Evolutionary conservation across 768 basidiomycete species (phyloP).

Genomic region (Lactifluus volemus): DNA sequence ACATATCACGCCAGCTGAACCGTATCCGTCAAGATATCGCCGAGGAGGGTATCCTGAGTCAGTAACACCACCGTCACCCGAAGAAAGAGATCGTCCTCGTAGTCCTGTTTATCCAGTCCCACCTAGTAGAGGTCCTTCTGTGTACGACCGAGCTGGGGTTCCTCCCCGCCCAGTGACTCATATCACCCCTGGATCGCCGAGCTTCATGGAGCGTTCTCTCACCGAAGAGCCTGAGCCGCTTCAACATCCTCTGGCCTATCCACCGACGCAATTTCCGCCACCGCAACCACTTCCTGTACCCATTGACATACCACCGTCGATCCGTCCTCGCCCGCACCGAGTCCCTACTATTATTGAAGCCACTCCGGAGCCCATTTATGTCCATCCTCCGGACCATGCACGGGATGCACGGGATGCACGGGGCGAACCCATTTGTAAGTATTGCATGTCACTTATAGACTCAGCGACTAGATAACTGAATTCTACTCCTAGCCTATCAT

Average conservation of each 20-base stretch:
- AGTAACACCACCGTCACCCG: background rate
- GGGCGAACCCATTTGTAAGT: conserved; percentile 6
- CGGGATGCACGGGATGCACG: background rate
- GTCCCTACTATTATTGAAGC: conserved; percentile 13
- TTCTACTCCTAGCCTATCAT: background rate
- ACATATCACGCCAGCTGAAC: background rate
- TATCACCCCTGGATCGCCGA: conserved; percentile 3
- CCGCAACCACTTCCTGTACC: background rate
- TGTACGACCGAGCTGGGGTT: background rate
- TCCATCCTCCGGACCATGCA: conserved; percentile 1
- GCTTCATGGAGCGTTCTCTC: background rate
- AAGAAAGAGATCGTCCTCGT: background rate
- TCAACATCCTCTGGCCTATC: background rate
- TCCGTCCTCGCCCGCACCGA: conserved; percentile 2
- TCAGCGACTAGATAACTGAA: background rate
- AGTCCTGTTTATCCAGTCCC: conserved; percentile 1
- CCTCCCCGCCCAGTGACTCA: background rate
- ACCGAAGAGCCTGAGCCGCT: conserved; percentile 7
- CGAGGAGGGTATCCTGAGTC: background rate
- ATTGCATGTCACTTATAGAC: background rate
- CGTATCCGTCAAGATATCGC: background rate
- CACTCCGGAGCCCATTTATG: conserved; percentile 7
- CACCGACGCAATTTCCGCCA: background rate
- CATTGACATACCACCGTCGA: background rate
- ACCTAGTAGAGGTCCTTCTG: background rate